phyloP scores from a whole-genome alignment of 805 yeast genomes.

The Ogataea pini region DNA sequence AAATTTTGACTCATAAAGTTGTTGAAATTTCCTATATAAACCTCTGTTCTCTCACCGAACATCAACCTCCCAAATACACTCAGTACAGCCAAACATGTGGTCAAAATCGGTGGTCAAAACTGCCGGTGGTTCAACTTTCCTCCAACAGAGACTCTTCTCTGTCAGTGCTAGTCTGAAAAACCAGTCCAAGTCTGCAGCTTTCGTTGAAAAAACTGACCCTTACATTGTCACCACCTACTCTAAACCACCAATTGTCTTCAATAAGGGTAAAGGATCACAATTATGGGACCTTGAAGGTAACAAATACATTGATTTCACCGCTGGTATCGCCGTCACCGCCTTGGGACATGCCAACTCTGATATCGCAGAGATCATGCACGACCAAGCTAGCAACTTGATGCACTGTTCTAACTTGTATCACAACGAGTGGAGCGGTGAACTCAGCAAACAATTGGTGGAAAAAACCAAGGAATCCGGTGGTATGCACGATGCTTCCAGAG shows the following conservation, averaged over 20 bases:
- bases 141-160: constrained; percentile 14
- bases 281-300: constrained; percentile 79
- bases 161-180: constrained; percentile 9
- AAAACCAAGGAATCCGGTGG: constrained; percentile 74
- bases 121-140: neutral
- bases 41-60: no score
- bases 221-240: constrained; percentile 77
- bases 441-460: constrained; percentile 69
- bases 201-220: constrained; percentile 48
- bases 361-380: constrained; percentile 65
- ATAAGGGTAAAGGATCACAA: constrained; percentile 78
- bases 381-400: constrained; percentile 71
- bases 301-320: constrained; percentile 84
- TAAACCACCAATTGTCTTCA: constrained; percentile 73
- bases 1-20: neutral
- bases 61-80: neutral
- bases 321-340: constrained; percentile 97
- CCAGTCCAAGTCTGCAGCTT: constrained; percentile 35
- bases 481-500: constrained; percentile 76
- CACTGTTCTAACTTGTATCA: constrained; percentile 87
- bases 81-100: neutral
- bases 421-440: constrained; percentile 79
- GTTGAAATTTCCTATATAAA: neutral
- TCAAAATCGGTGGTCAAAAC: constrained; percentile 3
- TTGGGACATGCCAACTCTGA: constrained; percentile 84